Evolutionary conservation across 495 filamentous ascomycete genomes (phyloP), one percentile per base, ranked within the genome.

Genomic region (Pseudomonodictys pantanalensis): DNA sequence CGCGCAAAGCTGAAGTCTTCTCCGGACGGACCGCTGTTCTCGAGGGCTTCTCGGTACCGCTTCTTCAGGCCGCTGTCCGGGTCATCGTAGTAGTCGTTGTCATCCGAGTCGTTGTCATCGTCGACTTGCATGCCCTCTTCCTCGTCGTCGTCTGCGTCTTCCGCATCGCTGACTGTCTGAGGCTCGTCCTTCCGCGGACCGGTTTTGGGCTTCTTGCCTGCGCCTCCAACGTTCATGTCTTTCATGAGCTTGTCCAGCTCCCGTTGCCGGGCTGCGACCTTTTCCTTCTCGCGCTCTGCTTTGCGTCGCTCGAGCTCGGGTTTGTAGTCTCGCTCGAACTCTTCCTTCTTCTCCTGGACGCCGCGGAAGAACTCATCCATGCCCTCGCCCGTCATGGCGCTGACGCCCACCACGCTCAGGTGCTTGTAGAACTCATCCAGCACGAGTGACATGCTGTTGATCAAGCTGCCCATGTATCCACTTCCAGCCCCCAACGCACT

Each of bases 371-470:
- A 99, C 33, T 92, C 89, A 33, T 92, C 87, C 43, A 99, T 82
- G 6, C 93, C 95, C 1, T 87, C 83, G 9, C 93, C 93, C 0
- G 91, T 92, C 85, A 96, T 91, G 18, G 91, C 88, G 60, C 89
- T 93, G 10, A 99, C 93, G 4, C 87, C 91, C 0, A 97, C 91
- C 17, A 99, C 84, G 70, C 83, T 92, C 9, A 99, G 77, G 67
- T 96, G 90, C 10, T 86, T 81, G 70, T 99, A 99, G 70, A 99
- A 99, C 72, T 99, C 93, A 64, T 99, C 95, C 22, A 99, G 76
- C 86, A 99, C 89, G 58, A 97, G 73, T 68, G 88, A 93, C 93
- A 99, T 99, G 69, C 89, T 93, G 77, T 97, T 97, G 17, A 97
- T 77, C 47, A 97, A 74, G 51, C 86, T 91, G n/a, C 89, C 86